A percentile compares a stretch with the other conserved stretches of the same genome.
Evolutionary conservation across 164 flowering plant species (phyloP).

Genomic region (Buxus sempervirens): DNA sequence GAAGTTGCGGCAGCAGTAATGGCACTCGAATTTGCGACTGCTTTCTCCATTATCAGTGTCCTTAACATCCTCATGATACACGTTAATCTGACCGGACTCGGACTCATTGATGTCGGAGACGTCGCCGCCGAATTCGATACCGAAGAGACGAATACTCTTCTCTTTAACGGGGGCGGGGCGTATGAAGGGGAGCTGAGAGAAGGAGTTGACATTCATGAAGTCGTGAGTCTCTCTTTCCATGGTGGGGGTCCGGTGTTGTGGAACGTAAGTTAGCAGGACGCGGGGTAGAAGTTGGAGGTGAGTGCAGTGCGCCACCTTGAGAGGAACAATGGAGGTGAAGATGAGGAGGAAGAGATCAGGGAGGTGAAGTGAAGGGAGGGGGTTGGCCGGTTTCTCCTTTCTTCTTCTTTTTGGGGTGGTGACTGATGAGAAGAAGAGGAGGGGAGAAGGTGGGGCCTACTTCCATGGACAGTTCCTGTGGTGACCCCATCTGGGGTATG

Average conservation of each 20-base stretch:
- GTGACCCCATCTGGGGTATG: slow-evolving; percentile 36
- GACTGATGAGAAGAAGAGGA: too few relatives aligned
- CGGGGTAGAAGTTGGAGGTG: background rate
- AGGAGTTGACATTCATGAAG: slow-evolving; percentile 94
- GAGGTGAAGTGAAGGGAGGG: background rate
- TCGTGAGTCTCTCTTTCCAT: slow-evolving; percentile 82
- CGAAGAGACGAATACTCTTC: slow-evolving; percentile 78
- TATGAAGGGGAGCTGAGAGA: slow-evolving; percentile 90
- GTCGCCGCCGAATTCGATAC: slow-evolving; percentile 55
- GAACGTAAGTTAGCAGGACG: slow-evolving; percentile 5
- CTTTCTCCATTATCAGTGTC: slow-evolving; percentile 15
- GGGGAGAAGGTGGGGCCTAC: slow-evolving; percentile 17
- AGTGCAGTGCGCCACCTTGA: background rate
- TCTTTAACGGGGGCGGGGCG: slow-evolving; percentile 58
- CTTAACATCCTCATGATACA: slow-evolving; percentile 11
- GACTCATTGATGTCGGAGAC: slow-evolving; percentile 15
- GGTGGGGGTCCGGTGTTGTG: background rate
- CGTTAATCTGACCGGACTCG: slow-evolving; percentile 27
- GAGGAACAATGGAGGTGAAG: background rate
- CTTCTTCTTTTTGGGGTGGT: background rate
- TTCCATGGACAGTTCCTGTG: slow-evolving; percentile 19
- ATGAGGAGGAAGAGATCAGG: background rate
- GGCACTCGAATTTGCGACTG: slow-evolving; percentile 70
- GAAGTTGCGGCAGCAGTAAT: slow-evolving; percentile 84
- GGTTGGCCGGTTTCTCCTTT: too few relatives aligned